phyloP scores from a whole-genome alignment of 179 eudicot species.

The Spinacia oleracea region DNA sequence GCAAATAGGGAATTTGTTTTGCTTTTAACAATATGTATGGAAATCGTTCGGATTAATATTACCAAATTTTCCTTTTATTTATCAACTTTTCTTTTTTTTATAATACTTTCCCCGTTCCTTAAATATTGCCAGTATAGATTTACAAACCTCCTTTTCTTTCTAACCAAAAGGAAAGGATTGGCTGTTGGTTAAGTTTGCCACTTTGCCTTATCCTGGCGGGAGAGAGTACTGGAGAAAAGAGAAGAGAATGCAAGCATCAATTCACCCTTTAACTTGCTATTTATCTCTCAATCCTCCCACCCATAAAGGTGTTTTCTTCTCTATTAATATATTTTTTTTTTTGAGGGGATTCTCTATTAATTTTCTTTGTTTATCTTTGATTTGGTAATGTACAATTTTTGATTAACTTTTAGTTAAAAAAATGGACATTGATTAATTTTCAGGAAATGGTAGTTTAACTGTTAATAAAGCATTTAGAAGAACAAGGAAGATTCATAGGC shows the following conservation, averaged over 20 bases:
- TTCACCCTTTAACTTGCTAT: constrained; percentile 8
- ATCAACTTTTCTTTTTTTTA: too few relatives aligned
- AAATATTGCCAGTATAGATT: too few relatives aligned
- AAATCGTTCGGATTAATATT: too few relatives aligned
- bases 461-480: not conserved
- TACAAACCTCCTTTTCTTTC: too few relatives aligned
- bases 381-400: not conserved
- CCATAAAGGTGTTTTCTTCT: constrained; percentile 8
- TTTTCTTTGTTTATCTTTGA: too few relatives aligned
- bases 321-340: too few relatives aligned
- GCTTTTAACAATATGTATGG: too few relatives aligned
- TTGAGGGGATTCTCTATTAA: too few relatives aligned
- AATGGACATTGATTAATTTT: not conserved
- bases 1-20: too few relatives aligned
- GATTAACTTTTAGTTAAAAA: not conserved
- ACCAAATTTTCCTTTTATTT: too few relatives aligned
- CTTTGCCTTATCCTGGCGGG: constrained; percentile 32
- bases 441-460: not conserved
- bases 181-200: not conserved
- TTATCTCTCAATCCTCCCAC: constrained; percentile 4
- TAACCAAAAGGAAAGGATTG: not conserved
- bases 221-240: constrained; percentile 1
- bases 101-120: too few relatives aligned
- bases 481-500: not conserved
- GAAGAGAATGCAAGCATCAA: constrained; percentile 29